Base-by-base conservation (phyloP, 2,329 filamentous ascomycete genomes). In the Alternaria solani region DNA sequence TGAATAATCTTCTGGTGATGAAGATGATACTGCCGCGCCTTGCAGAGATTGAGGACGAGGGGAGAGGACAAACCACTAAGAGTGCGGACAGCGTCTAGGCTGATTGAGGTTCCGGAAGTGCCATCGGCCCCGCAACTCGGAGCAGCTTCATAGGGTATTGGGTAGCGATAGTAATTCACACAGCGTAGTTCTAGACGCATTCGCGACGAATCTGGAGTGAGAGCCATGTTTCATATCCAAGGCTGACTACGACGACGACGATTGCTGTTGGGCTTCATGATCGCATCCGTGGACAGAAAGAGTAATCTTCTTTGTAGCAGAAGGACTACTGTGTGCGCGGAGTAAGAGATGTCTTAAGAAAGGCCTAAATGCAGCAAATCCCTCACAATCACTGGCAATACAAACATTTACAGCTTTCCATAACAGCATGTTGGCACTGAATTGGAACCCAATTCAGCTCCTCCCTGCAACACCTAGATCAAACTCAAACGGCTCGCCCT, bases 1-100 rank as follows among this genome's bases (percentile, higher is more conserved):
- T 70, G 53, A 55, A 65, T 38, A 59, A 59, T 18, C 18, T 28
- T 1, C 38, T 66, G 30, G 32, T 32, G 1, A 42, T 44, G 36
- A 55, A 52, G 34, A 55, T 62, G 46, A 51, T 64, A 11, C n/a
- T 30, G 32, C 63, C 63, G 7, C 51, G 34, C 16, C 16, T 66
- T 30, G 28, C 1, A 11, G 28, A 30, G 11, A 52, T 51, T 36
- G 32, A 62, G 39, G 5, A 38, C 26, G 14, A n/a, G 4, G 18
- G 7, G 2, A 32, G 14, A 7, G n/a, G 36, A 30, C 7, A 34
- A n/a, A 34, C 46, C 18, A 49, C 34, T 55, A 38, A 49, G n/a
- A 34, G 25, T 7, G 77, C 18, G 43, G 43, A 39, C 4, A 12
- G 23, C 16, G 23, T 20, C n/a, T 32, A 42, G 26, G 23, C 5